Evolutionary conservation across 768 basidiomycete genomes (phyloP), one percentile per base, ranked within the genome.

Genomic region (Mrakia blollopis): DNA sequence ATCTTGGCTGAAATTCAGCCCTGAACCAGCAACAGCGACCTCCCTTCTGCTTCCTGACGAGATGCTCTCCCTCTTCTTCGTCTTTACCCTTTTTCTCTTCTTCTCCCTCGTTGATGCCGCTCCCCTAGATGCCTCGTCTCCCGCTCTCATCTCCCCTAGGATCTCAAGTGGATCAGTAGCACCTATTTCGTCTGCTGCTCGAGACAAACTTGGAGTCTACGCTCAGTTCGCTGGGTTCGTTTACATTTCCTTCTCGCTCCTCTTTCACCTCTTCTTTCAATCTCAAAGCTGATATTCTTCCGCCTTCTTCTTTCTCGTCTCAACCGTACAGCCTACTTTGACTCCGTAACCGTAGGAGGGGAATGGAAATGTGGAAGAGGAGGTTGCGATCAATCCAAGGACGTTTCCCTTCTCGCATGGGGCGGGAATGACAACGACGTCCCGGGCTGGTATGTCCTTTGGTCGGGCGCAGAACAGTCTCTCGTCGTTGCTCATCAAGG

Each of bases 401-500:
- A 23, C 54, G 71, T 72, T 1, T 50, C 71, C 50, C 28, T 72
- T 25, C n/a, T 72, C 54, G 71, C 44, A 4, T 28, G 37, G 32
- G 71, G 71, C 3, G 71, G 71, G 32, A 41, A 72, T 25, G 71
- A 72, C 71, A 52, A 52, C 54, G 35, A 50, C 32, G 23, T 60
- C 21, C 71, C 71, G 1, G 47, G 54, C 1, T 72, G 50, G 41
- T 72, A 52, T 21, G 71, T 72, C 10, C n/a, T 30, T 1, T 72
- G 41, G 28, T 52, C 47, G 2, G 41, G 35, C 13, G 41, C n/a
- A 9, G 21, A 30, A 30, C 37, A 72, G n/a, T 14, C 47, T 13
- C 37, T 72, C 71, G 35, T 72, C 32, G 71, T 72, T 11, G 71
- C 32, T 2, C 44, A 52, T n/a, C 71, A 72, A 32, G 71, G 71